Evolutionary conservation across 306 rosid genomes (phyloP), one percentile per base, ranked within the genome.

Genomic region (Purshia tridentata): DNA sequence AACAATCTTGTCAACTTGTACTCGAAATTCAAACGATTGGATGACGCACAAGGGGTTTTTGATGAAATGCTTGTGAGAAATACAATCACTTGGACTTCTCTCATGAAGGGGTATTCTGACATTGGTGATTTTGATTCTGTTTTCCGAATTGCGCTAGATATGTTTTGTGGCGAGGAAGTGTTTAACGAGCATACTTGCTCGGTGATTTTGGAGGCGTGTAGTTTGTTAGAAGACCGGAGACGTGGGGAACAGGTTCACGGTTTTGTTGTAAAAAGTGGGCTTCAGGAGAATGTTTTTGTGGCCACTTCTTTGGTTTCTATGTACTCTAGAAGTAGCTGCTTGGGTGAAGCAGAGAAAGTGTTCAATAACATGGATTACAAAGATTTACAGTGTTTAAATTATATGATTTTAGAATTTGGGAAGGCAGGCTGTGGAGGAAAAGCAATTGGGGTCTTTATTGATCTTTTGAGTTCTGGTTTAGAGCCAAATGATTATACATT

Each of bases 121-220:
- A 76, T 42, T 9, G 81, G 79, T 48, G 79, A 84, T 35, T 52
- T 70, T 57, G 81, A 42, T 46, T 78, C 72, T 54, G 82, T 87
- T 64, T 82, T 82, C 8, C 16, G 16, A 8, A 41, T 80, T 69
- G 86, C 81, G 1, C 57, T 69, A 62, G 77, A 87, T 29, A 82
- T 87, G 88, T 69, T 74, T 61, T 14, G 49, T 53, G 53, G 56
- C 53, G 79, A 56, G 50, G 87, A 75, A 75, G 76, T 45, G 83
- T 75, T 87, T 77, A 87, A 82, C 22, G 88, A 84, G 77, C 82
- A 82, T 70, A 84, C 88, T 47, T 87, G 87, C 84, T 77, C 84
- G 0, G 88, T 87, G 69, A 62, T 82, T 61, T 73, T 87, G 3
- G 78, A 84, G 71, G 83, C 81, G 11, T 84, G 88, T 75, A 46